phyloP scores from a whole-genome alignment of 1,139 yeast genomes.

The Suhomyces taliae region DNA sequence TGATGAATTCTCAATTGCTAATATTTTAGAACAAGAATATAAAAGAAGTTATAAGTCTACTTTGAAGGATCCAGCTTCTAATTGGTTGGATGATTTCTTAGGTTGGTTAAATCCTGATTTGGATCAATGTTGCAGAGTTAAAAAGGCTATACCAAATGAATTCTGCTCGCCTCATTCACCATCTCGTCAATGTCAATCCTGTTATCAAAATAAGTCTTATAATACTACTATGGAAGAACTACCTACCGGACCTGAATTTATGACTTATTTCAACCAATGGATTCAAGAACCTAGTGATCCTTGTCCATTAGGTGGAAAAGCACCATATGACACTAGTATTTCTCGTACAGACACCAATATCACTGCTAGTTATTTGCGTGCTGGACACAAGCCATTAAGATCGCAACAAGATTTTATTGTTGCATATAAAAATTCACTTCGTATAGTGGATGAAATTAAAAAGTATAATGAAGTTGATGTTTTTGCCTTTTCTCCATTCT shows the following conservation, averaged over 20 bases:
- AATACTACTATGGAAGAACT: slow-evolving; percentile 77
- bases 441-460: slow-evolving; percentile 63
- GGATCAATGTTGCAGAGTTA: slow-evolving; percentile 80
- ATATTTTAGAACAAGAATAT: slow-evolving; percentile 84
- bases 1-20: slow-evolving; percentile 72
- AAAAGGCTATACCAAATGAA: slow-evolving; percentile 32
- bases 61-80: slow-evolving; percentile 78
- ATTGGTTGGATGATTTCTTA: slow-evolving; percentile 91
- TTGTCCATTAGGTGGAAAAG: slow-evolving; percentile 95
- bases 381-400: slow-evolving; percentile 77
- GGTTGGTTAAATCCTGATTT: slow-evolving; percentile 84
- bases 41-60: slow-evolving; percentile 64
- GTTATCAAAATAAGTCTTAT: slow-evolving; percentile 66
- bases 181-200: slow-evolving; percentile 69
- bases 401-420: slow-evolving; percentile 82
- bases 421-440: slow-evolving; percentile 73
- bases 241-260: slow-evolving; percentile 75
- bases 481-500: slow-evolving; percentile 91
- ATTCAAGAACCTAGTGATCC: slow-evolving; percentile 82
- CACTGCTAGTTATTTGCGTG: slow-evolving; percentile 66
- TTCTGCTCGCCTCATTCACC: slow-evolving; percentile 73
- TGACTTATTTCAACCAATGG: slow-evolving; percentile 78
- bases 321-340: slow-evolving; percentile 76
- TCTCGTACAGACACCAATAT: slow-evolving; percentile 42
- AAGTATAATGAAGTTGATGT: slow-evolving; percentile 43